Base-by-base conservation (phyloP, 768 basidiomycete species). In the Amanita exitialis region DNA sequence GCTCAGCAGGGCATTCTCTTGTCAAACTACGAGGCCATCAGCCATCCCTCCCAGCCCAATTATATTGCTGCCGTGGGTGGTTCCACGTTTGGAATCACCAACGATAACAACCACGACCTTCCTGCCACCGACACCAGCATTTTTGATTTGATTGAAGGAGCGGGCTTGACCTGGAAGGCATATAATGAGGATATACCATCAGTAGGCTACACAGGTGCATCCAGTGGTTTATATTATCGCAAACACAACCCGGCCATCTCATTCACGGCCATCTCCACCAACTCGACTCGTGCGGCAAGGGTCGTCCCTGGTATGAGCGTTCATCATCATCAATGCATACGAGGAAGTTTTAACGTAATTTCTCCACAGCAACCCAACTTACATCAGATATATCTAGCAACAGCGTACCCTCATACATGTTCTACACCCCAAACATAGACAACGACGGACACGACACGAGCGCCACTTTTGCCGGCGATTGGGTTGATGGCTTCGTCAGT, bases 31-130 rank as follows among this genome's bases (percentile, higher is more conserved):
- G 77, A 73, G 53, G 73, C 63, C 4, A 54, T 79, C 32, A 77
- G 76, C 21, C 79, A 80, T 57, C 78, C 80, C 3, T 81, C 80
- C 1, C 67, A 83, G 62, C 82, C 82, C 32, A 83, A 84, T 63
- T 83, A 73, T 47, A 56, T 74, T 44, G 71, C 78, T 10, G 62
- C 66, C 1, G 64, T 68, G 6, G 76, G 74, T 13, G 80, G 80
- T 34, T 27, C 38, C 35, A 12, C 39, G 39, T 78, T 65, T 47
- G 82, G 74, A 27, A 66, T 74, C 61, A 62, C 61, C 2, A 66
- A 62, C 51, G 80, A 84, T 49, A 60, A 58, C 49, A 61, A 65
- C 34, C 60, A 64, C 49, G 56, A 59, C 23, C 51, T 79, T 32
- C 72, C 74, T 0, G 57, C 54, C 28, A 82, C 79, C 57, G 64